Conservation (phyloP, 805 yeast genomes). For the Kodamaea kaohsiungensis region DNA sequence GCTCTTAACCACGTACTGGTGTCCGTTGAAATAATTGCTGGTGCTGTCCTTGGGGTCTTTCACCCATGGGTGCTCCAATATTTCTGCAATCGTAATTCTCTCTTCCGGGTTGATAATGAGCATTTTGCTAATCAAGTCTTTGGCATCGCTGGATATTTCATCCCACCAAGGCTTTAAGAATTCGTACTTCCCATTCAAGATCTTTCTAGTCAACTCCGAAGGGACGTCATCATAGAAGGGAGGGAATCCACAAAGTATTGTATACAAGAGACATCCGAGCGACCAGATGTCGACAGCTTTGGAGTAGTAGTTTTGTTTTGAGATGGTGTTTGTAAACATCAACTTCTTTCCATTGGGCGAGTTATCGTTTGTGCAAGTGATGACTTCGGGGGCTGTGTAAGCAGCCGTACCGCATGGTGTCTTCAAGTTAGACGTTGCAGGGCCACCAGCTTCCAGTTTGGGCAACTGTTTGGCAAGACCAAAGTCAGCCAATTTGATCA, state of each 20-base stretch:
- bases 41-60: slow-evolving; percentile 12
- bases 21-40: slow-evolving; percentile 4
- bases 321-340: slow-evolving; percentile 16
- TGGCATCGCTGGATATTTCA: slow-evolving; percentile 71
- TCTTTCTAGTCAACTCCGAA: slow-evolving; percentile 61
- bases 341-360: slow-evolving; percentile 11
- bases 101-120: slow-evolving; percentile 68
- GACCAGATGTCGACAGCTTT: slow-evolving; percentile 77
- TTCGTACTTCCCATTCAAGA: slow-evolving; percentile 69
- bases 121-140: slow-evolving; percentile 63
- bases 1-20: slow-evolving; percentile 6
- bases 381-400: slow-evolving; percentile 74
- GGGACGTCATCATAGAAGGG: slow-evolving; percentile 76
- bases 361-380: slow-evolving; percentile 26
- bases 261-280: slow-evolving; percentile 68
- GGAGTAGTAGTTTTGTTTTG: slow-evolving; percentile 54
- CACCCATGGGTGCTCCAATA: slow-evolving; percentile 72
- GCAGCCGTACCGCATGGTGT: slow-evolving; percentile 81
- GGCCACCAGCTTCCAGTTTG: slow-evolving; percentile 8
- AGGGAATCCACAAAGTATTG: slow-evolving; percentile 71
- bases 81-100: slow-evolving; percentile 67
- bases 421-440: slow-evolving; percentile 38
- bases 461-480: slow-evolving; percentile 62
- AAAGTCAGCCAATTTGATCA: slow-evolving; percentile 67
- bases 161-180: slow-evolving; percentile 89